phyloP scores from a whole-genome alignment of 2,329 filamentous ascomycete species.

The Ascochyta koolunga region DNA sequence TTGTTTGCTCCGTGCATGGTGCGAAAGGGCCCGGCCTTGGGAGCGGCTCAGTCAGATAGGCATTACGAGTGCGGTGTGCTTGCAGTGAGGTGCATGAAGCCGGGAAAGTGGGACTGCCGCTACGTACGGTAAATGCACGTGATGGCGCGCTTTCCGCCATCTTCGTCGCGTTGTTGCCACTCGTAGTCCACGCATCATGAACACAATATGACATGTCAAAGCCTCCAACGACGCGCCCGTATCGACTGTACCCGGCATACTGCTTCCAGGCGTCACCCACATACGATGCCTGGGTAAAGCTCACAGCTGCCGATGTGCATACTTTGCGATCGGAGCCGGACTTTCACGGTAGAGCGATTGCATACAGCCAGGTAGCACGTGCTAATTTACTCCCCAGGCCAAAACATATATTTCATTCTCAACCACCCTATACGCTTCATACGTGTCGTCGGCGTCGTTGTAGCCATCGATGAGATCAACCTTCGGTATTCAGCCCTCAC shows the following conservation, averaged over 20 bases:
- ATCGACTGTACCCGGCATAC: conserved; percentile 61
- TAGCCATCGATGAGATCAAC: conserved; percentile 52
- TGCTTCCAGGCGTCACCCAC: conserved; percentile 67
- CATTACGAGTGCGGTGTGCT: conserved; percentile 8
- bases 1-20: conserved; percentile 33
- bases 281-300: conserved; percentile 67
- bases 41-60: conserved; percentile 36
- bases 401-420: conserved; percentile 61
- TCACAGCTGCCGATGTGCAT: conserved; percentile 63
- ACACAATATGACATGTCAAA: conserved; percentile 42
- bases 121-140: conserved; percentile 3
- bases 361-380: background rate
- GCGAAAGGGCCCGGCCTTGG: conserved; percentile 20
- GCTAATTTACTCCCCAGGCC: conserved; percentile 47
- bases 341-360: conserved; percentile 55
- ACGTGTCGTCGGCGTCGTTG: conserved; percentile 53
- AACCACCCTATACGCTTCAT: conserved; percentile 60
- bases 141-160: background rate
- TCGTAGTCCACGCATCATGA: conserved; percentile 20
- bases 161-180: conserved; percentile 25
- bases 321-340: conserved; percentile 54
- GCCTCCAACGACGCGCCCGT: conserved; percentile 28
- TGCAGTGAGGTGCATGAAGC: conserved; percentile 7
- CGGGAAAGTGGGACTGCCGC: conserved; percentile 5
- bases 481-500: conserved; percentile 55